Evolutionary conservation across 208 protist species (phyloP), one percentile per base, ranked within the genome.

Genomic region (Wallacemonas collosoma): DNA sequence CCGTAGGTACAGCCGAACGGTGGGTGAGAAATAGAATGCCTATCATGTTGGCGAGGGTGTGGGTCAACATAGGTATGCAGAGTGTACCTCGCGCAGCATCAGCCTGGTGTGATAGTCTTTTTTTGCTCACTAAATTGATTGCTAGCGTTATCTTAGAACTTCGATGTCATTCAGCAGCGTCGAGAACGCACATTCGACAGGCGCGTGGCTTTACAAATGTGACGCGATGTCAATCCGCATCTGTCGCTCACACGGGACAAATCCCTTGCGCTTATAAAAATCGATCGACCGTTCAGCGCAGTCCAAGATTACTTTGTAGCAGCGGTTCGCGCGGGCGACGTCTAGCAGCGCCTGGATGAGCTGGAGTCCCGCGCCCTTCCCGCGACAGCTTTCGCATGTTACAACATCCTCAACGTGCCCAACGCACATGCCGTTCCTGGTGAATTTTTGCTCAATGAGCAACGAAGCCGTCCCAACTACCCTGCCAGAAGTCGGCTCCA

Each of bases 371-470:
- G 93, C 75, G n/a, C 86, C 87, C 35, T 81, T 65, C 3, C 84
- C 88, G 15, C 85, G 79, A 56, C 79, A 83, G 36, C 57, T n/a
- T 4, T 88, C 82, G 72, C 88, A 73, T 0, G 88, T 87, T 38
- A 94, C 89, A 44, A 96, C 92, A 69, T 96, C 92, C 62, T 96
- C 92, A 75, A 96, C 81, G 68, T 96, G 92, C 0, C 86, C 92
- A 1, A 94, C 92, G 54, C 79, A 82, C 38, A 75, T 82, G 38
- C 87, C 89, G 7, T 82, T 88, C 6, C 82, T 79, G 14, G 79
- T 83, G 70, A 93, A 91, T 71, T 96, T 96, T 9, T 70, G 92
- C 75, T 96, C 89, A 38, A 96, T 75, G 9, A 96, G 57, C 35
- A 96, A 64, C 3, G 92, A 95, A 2, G 86, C 92, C 2, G 88